phyloP scores from a whole-genome alignment of 495 filamentous ascomycete genomes.

The Penicillium egyptiacum region DNA sequence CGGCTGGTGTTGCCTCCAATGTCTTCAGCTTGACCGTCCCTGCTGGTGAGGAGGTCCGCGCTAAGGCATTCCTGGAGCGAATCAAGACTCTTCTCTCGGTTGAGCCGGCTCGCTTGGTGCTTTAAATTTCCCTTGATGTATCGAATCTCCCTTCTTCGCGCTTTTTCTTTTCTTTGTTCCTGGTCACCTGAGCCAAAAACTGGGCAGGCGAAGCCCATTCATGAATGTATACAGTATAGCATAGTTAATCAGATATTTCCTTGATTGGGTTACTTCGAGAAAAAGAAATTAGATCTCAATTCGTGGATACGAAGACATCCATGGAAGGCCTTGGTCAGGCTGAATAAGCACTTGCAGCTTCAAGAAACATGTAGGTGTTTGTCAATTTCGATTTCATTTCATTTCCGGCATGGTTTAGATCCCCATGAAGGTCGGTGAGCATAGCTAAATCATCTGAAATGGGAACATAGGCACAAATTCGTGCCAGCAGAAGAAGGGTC shows the following conservation, averaged over 20 bases:
- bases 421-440: constrained; percentile 9
- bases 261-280: constrained; percentile 10
- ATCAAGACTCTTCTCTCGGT: constrained; percentile 78
- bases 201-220: constrained; percentile 16
- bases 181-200: constrained; percentile 19
- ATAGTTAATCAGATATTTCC: constrained; percentile 35
- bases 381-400: constrained; percentile 3
- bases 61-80: constrained; percentile 75
- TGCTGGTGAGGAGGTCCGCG: constrained; percentile 75
- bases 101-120: constrained; percentile 77
- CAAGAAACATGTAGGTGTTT: not conserved
- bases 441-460: constrained; percentile 13
- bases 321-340: not conserved
- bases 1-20: constrained; percentile 57
- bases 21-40: constrained; percentile 77
- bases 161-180: constrained; percentile 19
- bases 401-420: constrained; percentile 8
- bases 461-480: not conserved
- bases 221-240: constrained; percentile 34
- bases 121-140: constrained; percentile 34
- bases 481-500: constrained; percentile 9
- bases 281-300: not conserved
- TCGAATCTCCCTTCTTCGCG: constrained; percentile 16
- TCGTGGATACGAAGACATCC: not conserved
- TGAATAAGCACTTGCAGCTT: not conserved